phyloP scores from a whole-genome alignment of 1,139 yeast genomes.

The Taphrina wiesneri region DNA sequence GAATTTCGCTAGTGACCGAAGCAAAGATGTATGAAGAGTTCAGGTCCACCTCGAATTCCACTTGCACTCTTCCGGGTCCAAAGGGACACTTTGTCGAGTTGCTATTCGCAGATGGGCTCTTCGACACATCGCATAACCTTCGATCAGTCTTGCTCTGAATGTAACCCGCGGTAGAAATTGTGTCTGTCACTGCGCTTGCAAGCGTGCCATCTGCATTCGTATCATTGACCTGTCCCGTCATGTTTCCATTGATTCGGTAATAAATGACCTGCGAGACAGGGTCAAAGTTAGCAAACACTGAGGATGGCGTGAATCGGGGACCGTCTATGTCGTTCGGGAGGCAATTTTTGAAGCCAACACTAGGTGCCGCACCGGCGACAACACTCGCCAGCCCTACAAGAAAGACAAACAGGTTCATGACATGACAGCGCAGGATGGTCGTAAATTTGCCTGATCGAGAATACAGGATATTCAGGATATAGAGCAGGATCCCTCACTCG shows the following conservation, averaged over 20 bases:
- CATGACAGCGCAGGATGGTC: background rate
- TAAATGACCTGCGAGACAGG: background rate
- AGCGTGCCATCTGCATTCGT: constrained; percentile 27
- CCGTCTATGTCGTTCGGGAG: background rate
- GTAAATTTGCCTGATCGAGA: background rate
- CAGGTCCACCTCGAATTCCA: constrained; percentile 17
- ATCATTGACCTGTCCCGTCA: constrained; percentile 20
- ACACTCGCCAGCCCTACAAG: background rate
- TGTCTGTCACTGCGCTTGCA: constrained; percentile 32
- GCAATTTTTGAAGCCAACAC: constrained; percentile 26
- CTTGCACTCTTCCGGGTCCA: constrained; percentile 15
- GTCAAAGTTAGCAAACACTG: constrained; percentile 12
- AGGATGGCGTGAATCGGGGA: constrained; percentile 20
- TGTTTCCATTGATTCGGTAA: constrained; percentile 18
- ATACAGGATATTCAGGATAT: background rate
- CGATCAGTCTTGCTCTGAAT: constrained; percentile 9
- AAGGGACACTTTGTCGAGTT: constrained; percentile 18
- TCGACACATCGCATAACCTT: constrained; percentile 18
- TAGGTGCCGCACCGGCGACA: background rate
- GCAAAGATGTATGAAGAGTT: constrained; percentile 21
- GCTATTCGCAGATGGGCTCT: background rate
- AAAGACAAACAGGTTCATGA: background rate
- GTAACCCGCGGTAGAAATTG: constrained; percentile 19
- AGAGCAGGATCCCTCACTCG: background rate
- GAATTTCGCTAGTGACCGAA: constrained; percentile 21